These are phyloP conservation scores for Gossypium schwendimanii DNA, from an alignment of 441 rosid species.

Conservation along the genomic window DNA sequence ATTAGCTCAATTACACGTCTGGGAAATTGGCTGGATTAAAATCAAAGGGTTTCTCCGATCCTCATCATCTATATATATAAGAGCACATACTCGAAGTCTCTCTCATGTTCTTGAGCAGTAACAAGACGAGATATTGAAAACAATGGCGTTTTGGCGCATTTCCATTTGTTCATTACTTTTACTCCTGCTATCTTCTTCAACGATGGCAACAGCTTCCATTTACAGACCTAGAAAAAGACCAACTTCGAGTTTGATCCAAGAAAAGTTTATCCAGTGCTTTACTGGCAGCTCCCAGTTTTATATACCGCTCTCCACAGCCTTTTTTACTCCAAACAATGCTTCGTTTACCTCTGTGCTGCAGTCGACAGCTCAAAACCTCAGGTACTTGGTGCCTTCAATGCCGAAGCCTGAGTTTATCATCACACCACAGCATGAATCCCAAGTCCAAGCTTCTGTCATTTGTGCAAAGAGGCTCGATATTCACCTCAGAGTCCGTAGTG, in stretches of 20 bases:
- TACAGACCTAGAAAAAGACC: neutral
- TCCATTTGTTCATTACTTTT: neutral
- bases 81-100: neutral
- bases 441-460: slow-evolving; percentile 46
- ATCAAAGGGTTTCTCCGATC: neutral
- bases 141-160: neutral
- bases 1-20: neutral
- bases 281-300: neutral
- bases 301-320: neutral
- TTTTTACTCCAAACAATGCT: slow-evolving; percentile 15
- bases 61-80: neutral
- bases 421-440: slow-evolving; percentile 43
- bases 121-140: neutral
- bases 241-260: neutral
- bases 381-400: slow-evolving; percentile 38
- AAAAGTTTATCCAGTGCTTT: neutral
- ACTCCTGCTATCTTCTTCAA: slow-evolving; percentile 1
- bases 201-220: neutral
- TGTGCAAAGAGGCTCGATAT: slow-evolving; percentile 44
- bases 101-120: neutral
- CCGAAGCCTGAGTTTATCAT: slow-evolving; percentile 63
- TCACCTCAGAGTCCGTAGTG: slow-evolving; percentile 60
- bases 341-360: slow-evolving; percentile 36
- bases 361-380: slow-evolving; percentile 59
- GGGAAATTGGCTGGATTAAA: neutral